phyloP scores from a whole-genome alignment of 1,284 basidiomycete genomes.

The Heimioporus retisporus region DNA sequence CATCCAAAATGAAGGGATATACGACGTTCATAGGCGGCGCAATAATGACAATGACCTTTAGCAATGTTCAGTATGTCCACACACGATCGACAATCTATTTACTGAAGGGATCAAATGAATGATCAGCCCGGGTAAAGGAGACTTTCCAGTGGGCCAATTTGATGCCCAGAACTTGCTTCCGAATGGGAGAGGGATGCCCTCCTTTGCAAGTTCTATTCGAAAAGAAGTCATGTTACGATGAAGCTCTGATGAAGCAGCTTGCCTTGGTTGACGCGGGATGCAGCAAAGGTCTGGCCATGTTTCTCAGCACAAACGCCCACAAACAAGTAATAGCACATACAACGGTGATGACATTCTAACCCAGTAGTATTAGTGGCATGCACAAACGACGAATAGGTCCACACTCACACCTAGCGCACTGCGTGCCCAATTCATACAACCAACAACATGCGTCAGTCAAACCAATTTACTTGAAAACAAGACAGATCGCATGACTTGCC shows the following conservation, averaged over 20 bases:
- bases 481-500: slow-evolving; percentile 36
- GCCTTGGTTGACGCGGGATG: slow-evolving; percentile 60
- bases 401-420: slow-evolving; percentile 42
- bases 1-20: slow-evolving; percentile 66
- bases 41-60: slow-evolving; percentile 60
- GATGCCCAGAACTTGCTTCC: slow-evolving; percentile 51
- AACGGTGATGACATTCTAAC: slow-evolving; percentile 47
- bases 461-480: not conserved
- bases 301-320: not conserved
- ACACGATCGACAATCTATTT: not conserved
- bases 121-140: slow-evolving; percentile 52
- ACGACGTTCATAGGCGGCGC: slow-evolving; percentile 56
- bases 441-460: not conserved
- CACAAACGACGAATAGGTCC: not conserved
- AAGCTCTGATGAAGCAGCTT: not conserved
- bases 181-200: slow-evolving; percentile 53
- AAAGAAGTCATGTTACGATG: not conserved
- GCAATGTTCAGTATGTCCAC: not conserved
- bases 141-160: slow-evolving; percentile 50
- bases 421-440: not conserved
- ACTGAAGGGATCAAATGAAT: slow-evolving; percentile 48
- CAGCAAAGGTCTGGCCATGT: slow-evolving; percentile 51
- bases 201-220: slow-evolving; percentile 52
- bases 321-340: slow-evolving; percentile 26
- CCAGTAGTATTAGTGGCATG: slow-evolving; percentile 14